These are phyloP conservation scores for Arachis stenosperma DNA, from an alignment of 306 rosid species.

Conservation along the genomic window DNA sequence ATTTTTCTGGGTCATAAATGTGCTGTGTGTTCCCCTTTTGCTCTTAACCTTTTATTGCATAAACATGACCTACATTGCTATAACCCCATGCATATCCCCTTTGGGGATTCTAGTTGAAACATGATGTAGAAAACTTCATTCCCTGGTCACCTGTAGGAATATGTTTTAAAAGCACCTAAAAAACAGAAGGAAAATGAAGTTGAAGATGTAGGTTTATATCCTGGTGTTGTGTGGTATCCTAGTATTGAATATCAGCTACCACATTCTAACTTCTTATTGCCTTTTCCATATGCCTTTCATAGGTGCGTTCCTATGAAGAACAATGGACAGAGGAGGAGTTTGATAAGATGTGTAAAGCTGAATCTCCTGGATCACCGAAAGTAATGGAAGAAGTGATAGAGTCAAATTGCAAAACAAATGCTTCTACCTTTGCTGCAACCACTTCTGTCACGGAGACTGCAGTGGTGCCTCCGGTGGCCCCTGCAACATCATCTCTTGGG, in stretches of 20 bases:
- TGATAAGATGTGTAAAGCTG: conserved; percentile 93
- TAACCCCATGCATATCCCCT: conserved; percentile 7
- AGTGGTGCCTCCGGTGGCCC: conserved; percentile 44
- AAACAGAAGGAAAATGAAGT: conserved; percentile 10
- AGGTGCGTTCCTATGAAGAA: conserved; percentile 99
- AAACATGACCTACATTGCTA: background rate
- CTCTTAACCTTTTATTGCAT: background rate
- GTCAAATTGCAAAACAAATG: conserved; percentile 43
- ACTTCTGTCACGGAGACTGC: conserved; percentile 50
- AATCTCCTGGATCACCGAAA: conserved; percentile 73
- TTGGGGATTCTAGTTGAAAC: background rate
- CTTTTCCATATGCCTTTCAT: conserved; percentile 25
- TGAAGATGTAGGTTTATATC: conserved; percentile 12
- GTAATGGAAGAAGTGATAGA: conserved; percentile 54
- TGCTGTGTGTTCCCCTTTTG: conserved; percentile 6
- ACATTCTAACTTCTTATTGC: conserved; percentile 10
- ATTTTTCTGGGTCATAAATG: conserved; percentile 13
- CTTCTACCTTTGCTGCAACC: conserved; percentile 50
- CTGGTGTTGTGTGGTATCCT: conserved; percentile 6
- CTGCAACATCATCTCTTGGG: conserved; percentile 54
- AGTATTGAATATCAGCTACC: background rate
- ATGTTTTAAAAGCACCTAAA: background rate
- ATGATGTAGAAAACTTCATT: conserved; percentile 2
- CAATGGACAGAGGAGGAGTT: conserved; percentile 99
- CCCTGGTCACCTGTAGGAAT: background rate